A percentile compares a stretch with the other conserved stretches of the same genome.
Conservation (phyloP, 148 eudicot species). For the Rhododendron vialii region DNA sequence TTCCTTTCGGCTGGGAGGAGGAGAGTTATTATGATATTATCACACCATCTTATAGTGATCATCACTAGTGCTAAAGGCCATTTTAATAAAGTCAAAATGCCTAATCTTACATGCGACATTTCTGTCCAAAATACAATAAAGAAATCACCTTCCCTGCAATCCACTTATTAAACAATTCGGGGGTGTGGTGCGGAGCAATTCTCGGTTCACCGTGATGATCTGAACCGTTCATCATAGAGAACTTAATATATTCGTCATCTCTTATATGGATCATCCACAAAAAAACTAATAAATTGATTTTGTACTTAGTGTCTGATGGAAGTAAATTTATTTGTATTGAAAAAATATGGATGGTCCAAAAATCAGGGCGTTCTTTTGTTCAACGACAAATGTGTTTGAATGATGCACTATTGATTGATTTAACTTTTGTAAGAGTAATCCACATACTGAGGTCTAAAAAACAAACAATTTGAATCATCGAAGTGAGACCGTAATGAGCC, state of each 20-base stretch:
- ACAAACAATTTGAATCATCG: neutral
- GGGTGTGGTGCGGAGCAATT: neutral
- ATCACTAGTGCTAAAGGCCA: neutral
- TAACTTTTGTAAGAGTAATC: neutral
- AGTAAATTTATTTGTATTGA: neutral
- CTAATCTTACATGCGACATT: neutral
- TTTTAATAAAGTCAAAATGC: neutral
- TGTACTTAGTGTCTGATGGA: neutral
- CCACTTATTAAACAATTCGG: neutral
- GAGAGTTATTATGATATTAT: conserved; percentile 4
- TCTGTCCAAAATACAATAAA: neutral
- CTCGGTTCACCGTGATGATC: neutral
- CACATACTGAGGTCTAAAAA: neutral
- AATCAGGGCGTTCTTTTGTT: neutral
- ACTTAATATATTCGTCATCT: neutral
- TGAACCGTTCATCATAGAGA: neutral
- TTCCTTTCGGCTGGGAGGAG: neutral
- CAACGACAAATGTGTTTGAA: neutral
- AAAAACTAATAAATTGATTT: neutral
- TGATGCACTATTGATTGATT: neutral
- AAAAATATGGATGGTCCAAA: neutral
- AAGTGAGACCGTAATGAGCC: neutral
- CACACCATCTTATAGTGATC: neutral
- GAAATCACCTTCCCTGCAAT: neutral
- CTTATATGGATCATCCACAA: neutral